Evolutionary conservation across 805 yeast genomes (phyloP), one percentile per base, ranked within the genome.

Genomic region (Kregervanrija delftensis): DNA sequence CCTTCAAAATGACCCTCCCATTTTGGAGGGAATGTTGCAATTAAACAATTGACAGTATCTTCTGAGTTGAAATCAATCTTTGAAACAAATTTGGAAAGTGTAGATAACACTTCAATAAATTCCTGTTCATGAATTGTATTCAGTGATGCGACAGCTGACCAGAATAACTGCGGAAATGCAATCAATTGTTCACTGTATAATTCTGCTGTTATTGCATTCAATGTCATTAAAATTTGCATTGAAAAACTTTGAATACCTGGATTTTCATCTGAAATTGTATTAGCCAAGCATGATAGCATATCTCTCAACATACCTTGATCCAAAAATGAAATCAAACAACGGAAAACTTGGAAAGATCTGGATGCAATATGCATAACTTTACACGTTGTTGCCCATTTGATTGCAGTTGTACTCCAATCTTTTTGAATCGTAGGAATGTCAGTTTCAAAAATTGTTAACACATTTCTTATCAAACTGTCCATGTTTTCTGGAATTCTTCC

Each of bases 1-100:
- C 98, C 98, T 56, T 83, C 91, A 61, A 89, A 93, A 45, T 81
- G 76, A 1, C 97, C 96, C 58, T 90, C 96, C 99, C 98, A 93
- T 46, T 86, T 83, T 0, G 93, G 81, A 0, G 99, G 99, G 59
- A 90, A 93, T 0, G 93, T 85, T 0, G 93, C 76, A 13, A 86
- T 77, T 47, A 90, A 71, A 60, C 95, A 82, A 17, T 83, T 79
- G 1, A 89, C 91, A 0, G 95, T 86, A 44, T 86, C 96, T 0
- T 83, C 85, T 0, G 95, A 80, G 50, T 85, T 89, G 42, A 88
- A 66, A 58, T 88, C 96, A 56, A 91, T 86, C 57, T 89, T 91
- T 2, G 90, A 79, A 10, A 93, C 76, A 55, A 90, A 83, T 55
- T 87, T 89, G 30, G 86, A 77, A 55, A 91, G 66, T 4, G 93